phyloP scores from a whole-genome alignment of 1,139 yeast species.

The Zygosaccharomyces sapae region DNA sequence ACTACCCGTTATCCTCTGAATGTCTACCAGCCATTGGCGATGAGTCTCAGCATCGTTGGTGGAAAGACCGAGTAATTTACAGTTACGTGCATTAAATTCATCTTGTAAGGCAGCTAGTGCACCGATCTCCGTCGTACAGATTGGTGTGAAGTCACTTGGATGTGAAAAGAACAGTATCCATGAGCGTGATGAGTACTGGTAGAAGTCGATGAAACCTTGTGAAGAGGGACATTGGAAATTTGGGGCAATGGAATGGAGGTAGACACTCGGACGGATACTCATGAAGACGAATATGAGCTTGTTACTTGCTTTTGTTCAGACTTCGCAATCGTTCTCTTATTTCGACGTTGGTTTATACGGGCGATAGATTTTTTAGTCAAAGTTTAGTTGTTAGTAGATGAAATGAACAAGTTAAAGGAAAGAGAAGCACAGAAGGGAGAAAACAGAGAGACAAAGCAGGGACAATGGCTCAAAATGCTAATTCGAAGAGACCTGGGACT shows the following conservation, averaged over 20 bases:
- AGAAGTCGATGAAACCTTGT: slow-evolving; percentile 69
- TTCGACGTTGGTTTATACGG: too few species aligned
- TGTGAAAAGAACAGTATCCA: slow-evolving; percentile 83
- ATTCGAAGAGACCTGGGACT: neutral
- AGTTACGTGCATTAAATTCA: slow-evolving; percentile 71
- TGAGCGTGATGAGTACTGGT: slow-evolving; percentile 66
- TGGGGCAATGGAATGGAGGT: slow-evolving; percentile 71
- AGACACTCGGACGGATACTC: slow-evolving; percentile 18
- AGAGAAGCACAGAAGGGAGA: neutral
- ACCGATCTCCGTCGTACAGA: slow-evolving; percentile 85
- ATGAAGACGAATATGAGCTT: neutral
- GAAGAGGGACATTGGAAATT: slow-evolving; percentile 73
- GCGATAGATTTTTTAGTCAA: too few species aligned
- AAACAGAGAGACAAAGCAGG: neutral
- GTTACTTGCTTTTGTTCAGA: too few species aligned
- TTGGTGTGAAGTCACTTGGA: slow-evolving; percentile 87
- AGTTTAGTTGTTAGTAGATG: too few species aligned
- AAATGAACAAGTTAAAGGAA: neutral
- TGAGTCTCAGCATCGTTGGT: slow-evolving; percentile 70
- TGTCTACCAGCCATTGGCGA: slow-evolving; percentile 77
- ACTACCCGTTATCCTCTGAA: slow-evolving; percentile 70
- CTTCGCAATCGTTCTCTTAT: too few species aligned
- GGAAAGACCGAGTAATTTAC: slow-evolving; percentile 73
- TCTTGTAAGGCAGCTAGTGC: slow-evolving; percentile 82
- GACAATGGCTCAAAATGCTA: neutral